Evolutionary conservation across 768 basidiomycete species (phyloP).

Genomic region (Kondoa malvinella): DNA sequence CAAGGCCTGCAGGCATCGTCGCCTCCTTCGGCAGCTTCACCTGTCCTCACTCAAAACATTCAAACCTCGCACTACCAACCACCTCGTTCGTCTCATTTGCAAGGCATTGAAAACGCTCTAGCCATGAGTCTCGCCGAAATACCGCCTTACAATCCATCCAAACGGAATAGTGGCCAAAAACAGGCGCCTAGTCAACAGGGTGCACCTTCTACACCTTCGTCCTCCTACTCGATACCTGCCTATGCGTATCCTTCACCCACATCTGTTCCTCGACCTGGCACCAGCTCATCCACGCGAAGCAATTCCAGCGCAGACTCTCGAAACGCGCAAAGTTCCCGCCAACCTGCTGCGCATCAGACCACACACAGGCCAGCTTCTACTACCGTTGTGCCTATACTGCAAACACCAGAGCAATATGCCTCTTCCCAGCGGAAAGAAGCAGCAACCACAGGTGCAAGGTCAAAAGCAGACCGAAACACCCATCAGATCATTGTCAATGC

Average conservation of each 20-base stretch:
- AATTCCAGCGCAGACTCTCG: not conserved
- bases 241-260: not conserved
- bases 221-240: not conserved
- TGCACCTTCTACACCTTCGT: not conserved
- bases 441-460: not conserved
- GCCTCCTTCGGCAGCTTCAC: not conserved
- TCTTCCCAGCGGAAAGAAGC: not conserved
- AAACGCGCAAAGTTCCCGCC: not conserved
- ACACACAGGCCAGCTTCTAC: conserved; percentile 15
- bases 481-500: conserved; percentile 10
- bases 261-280: not conserved
- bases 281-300: not conserved
- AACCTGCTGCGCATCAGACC: conserved; percentile 12
- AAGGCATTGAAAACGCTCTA: conserved; percentile 2
- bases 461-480: conserved; percentile 7
- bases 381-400: conserved; percentile 11
- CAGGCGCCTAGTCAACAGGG: not conserved
- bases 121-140: not conserved
- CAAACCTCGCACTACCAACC: not conserved
- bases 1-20: not conserved
- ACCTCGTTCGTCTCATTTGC: not conserved
- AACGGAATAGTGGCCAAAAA: not conserved
- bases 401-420: not conserved
- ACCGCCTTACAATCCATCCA: conserved; percentile 4
- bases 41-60: not conserved